These are phyloP conservation scores for Streptanthus diversifolius DNA, from an alignment of 345 rosid genomes.

Conservation along the genomic window DNA sequence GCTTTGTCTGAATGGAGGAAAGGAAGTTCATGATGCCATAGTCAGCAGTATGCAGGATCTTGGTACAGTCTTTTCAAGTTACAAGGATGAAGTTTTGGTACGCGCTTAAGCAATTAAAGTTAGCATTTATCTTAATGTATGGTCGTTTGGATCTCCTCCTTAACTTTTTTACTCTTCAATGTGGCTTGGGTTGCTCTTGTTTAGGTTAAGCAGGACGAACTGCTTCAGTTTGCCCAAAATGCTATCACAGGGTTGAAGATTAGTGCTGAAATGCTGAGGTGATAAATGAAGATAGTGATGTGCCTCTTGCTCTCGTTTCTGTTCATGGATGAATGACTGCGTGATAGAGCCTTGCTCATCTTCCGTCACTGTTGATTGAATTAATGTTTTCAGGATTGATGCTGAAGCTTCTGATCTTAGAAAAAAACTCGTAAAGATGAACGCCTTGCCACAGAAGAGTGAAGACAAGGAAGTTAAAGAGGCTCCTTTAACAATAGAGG, in stretches of 20 bases:
- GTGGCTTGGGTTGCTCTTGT: constrained; percentile 15
- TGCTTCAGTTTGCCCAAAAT: constrained; percentile 88
- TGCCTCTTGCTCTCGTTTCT: constrained; percentile 14
- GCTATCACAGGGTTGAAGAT: constrained; percentile 87
- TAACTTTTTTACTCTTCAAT: not conserved
- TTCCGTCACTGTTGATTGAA: constrained; percentile 18
- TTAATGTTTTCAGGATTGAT: constrained; percentile 58
- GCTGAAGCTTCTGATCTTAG: constrained; percentile 64
- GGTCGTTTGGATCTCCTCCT: constrained; percentile 24
- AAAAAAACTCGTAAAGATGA: constrained; percentile 57
- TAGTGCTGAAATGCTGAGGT: constrained; percentile 76
- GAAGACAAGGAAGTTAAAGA: constrained; percentile 44
- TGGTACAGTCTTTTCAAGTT: constrained; percentile 67
- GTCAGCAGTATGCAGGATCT: constrained; percentile 95
- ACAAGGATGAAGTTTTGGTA: constrained; percentile 97
- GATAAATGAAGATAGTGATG: constrained; percentile 15
- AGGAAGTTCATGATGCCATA: constrained; percentile 91
- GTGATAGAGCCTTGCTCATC: constrained; percentile 11
- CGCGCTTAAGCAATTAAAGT: constrained; percentile 20
- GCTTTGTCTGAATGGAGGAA: constrained; percentile 84
- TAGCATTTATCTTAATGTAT: not conserved
- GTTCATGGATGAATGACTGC: not conserved
- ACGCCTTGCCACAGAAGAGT: constrained; percentile 41
- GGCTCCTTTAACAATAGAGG: constrained; percentile 61
- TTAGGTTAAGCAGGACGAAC: constrained; percentile 92